Evolutionary conservation across 2,329 filamentous ascomycete genomes (phyloP).

Genomic region (Coniella lustricola): DNA sequence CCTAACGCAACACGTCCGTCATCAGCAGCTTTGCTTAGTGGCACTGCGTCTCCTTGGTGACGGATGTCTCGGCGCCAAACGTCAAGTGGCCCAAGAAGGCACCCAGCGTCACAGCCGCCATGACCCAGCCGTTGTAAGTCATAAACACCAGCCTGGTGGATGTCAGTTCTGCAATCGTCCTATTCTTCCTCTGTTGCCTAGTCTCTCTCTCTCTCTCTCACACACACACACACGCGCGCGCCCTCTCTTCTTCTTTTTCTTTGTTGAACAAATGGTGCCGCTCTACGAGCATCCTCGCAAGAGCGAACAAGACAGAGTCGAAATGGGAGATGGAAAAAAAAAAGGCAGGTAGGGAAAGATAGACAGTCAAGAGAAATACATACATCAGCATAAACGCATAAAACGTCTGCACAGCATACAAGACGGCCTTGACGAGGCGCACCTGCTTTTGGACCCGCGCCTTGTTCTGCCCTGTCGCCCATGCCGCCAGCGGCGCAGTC

Average conservation of each 20-base stretch:
- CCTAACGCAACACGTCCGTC: too few species aligned
- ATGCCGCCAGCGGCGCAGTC: slow-evolving; percentile 50
- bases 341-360: not conserved
- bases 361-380: slow-evolving; percentile 41
- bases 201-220: slow-evolving; percentile 2
- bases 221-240: not conserved
- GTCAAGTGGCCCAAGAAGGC: slow-evolving; percentile 82
- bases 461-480: slow-evolving; percentile 63
- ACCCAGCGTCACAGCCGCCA: slow-evolving; percentile 83
- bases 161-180: too few species aligned
- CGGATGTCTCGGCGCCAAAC: slow-evolving; percentile 65
- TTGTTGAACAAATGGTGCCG: not conserved
- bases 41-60: slow-evolving; percentile 83
- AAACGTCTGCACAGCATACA: slow-evolving; percentile 93
- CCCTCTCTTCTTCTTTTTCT: not conserved
- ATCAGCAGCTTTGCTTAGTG: slow-evolving; percentile 59
- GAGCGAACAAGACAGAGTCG: too few species aligned
- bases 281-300: not conserved
- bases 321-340: too few species aligned
- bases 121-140: slow-evolving; percentile 99
- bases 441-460: slow-evolving; percentile 56
- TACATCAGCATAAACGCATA: slow-evolving; percentile 99
- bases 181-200: too few species aligned
- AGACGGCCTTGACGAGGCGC: slow-evolving; percentile 68
- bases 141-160: slow-evolving; percentile 82